Evolutionary conservation across 176 grass and related monocot species (phyloP).

Genomic region (Pharus latifolius): DNA sequence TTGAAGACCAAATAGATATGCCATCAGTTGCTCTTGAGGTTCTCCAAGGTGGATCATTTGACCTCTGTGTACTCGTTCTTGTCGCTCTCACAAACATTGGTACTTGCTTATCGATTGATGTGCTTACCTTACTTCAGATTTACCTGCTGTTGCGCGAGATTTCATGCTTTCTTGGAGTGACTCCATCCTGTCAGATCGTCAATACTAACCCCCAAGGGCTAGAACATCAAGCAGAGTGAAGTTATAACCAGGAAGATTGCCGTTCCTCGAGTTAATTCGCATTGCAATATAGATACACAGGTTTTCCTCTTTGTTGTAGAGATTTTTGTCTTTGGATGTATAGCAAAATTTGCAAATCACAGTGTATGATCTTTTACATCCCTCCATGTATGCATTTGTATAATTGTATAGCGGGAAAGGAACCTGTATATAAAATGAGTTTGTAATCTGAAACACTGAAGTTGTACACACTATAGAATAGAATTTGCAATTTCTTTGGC

Average conservation of each 20-base stretch:
- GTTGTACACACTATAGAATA: not conserved
- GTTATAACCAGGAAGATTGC: not conserved
- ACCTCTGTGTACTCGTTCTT: not conserved
- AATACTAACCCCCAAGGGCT: conserved; percentile 12
- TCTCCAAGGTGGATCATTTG: conserved; percentile 50
- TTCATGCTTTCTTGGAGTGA: conserved; percentile 95
- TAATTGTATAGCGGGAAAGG: conserved; percentile 5
- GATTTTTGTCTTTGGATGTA: not conserved
- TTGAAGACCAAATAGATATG: conserved; percentile 90
- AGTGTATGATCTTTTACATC: not conserved
- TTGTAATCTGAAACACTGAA: not conserved
- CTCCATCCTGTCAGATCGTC: conserved; percentile 70
- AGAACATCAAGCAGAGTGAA: conserved; percentile 6
- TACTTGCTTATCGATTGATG: not conserved
- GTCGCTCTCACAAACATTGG: not conserved
- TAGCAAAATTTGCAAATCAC: not conserved
- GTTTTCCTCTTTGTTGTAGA: not conserved
- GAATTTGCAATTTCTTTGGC: not conserved
- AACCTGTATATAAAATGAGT: conserved; percentile 28
- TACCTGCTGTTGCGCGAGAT: conserved; percentile 64
- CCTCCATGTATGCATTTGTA: not conserved
- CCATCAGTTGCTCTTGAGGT: conserved; percentile 84
- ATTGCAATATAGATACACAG: conserved; percentile 8
- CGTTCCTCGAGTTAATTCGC: not conserved
- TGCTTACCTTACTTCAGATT: conserved; percentile 36